These are phyloP conservation scores for Sequoia sempervirens DNA, from an alignment of 75 land plant genomes.

Conservation along the genomic window DNA sequence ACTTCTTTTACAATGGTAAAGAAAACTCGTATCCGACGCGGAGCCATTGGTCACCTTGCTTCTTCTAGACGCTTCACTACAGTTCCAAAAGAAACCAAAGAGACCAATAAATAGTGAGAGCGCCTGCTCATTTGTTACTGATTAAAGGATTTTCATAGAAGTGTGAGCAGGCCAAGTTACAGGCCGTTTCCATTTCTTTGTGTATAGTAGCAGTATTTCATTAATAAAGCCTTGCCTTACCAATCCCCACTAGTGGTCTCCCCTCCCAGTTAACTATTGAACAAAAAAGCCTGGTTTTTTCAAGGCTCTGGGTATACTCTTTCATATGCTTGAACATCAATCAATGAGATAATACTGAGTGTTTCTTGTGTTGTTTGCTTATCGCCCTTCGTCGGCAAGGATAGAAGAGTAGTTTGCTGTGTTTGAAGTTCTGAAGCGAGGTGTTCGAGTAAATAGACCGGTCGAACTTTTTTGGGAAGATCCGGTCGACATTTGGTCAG, in stretches of 20 bases:
- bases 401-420: not conserved
- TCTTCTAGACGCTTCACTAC: no score
- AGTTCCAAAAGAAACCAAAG: not conserved
- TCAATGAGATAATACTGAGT: not conserved
- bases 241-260: not conserved
- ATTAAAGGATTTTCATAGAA: not conserved
- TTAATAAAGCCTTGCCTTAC: not conserved
- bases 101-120: not conserved
- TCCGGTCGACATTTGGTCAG: not conserved
- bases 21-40: no score
- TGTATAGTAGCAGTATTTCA: not conserved
- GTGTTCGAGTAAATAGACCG: not conserved
- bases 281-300: not conserved
- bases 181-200: not conserved
- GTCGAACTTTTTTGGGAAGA: not conserved
- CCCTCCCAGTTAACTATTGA: no score
- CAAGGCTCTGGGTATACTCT: not conserved
- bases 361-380: not conserved
- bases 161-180: not conserved
- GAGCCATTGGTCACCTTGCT: no score
- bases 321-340: not conserved
- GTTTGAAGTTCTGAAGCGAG: not conserved
- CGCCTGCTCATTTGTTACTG: not conserved
- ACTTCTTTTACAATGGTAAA: no score
- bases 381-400: not conserved